Base-by-base conservation (phyloP, 2,329 filamentous ascomycete genomes). In the Dothideomycetes sp. region DNA sequence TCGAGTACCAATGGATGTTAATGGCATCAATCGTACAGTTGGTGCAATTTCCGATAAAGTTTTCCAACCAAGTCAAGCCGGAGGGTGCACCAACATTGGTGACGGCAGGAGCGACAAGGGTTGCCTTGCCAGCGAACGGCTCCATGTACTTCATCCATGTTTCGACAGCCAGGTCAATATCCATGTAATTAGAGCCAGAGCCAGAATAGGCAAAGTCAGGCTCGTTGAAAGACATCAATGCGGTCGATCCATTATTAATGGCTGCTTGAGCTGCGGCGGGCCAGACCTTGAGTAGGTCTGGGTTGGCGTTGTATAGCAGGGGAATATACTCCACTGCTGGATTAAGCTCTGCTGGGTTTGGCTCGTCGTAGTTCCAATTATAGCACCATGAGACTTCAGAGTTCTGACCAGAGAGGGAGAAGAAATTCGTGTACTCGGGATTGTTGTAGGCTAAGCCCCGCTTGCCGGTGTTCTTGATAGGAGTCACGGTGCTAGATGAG, bases 391-490 rank as follows among this genome's bases (percentile, higher is more conserved):
- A 44, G 7, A 53, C 49, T 30, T 45, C 43, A 5, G 47, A 51
- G 31, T 70, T 55, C 31, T 60, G 59, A 34, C 57, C 55, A 30
- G 49, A 51, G 5, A 41, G 16, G 15, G 39, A 41, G 17, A 41
- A 41, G 31, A 61, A 77, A 45, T 59, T 51, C 39, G 64, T 60
- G 55, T 72, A 69, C 18, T 47, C 49, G 40, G 67, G 66, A 19
- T 74, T 63, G 60, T 84, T 83, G 71, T 79, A 85, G 37, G 73
- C 73, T 35, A 84, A 60, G 59, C 81, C 81, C 55, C 79, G 77
- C 73, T 82, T 81, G 52, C 58, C 56, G 38, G 55, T 56, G 32
- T 50, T 48, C 15, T 52, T 41, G 24, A 52, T 45, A 19, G 46
- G 45, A 7, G 48, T 32, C 11, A 46, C 44, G n/a, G 46, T 43